Conservation (phyloP, 495 filamentous ascomycete genomes). For the Paragyromitra xinjiangensis region DNA sequence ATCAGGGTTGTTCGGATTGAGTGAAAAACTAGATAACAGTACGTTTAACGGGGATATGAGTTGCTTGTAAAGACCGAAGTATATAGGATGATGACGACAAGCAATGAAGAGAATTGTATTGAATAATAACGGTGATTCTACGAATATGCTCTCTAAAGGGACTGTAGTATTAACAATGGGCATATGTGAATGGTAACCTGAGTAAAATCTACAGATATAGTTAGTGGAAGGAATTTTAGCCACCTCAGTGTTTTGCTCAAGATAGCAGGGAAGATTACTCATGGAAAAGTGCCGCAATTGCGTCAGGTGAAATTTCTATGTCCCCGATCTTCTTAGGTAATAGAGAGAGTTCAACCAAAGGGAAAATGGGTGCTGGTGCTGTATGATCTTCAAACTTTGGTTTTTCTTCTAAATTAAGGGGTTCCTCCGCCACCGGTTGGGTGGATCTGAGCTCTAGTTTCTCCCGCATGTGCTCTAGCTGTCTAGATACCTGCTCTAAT, state of each 20-base stretch:
- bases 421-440: conserved; percentile 1
- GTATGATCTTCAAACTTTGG: conserved; percentile 2
- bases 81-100: conserved; percentile 17
- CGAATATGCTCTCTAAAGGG: conserved; percentile 25
- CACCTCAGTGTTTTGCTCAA: background rate
- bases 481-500: conserved; percentile 40
- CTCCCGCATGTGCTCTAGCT: conserved; percentile 42
- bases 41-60: conserved; percentile 16
- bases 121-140: conserved; percentile 43
- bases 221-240: background rate
- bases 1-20: background rate
- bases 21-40: conserved; percentile 13
- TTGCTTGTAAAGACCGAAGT: conserved; percentile 7
- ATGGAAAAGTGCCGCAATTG: conserved; percentile 36
- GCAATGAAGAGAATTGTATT: conserved; percentile 33
- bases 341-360: conserved; percentile 20
- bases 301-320: conserved; percentile 12
- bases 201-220: conserved; percentile 25
- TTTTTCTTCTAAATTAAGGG: background rate
- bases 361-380: conserved; percentile 23
- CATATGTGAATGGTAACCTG: conserved; percentile 37
- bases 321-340: conserved; percentile 20
- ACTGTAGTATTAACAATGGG: conserved; percentile 33
- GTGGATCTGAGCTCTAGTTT: conserved; percentile 31
- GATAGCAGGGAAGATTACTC: conserved; percentile 12